Evolutionary conservation across 164 flowering plant genomes (phyloP).

Genomic region (Magnolia officinalis): DNA sequence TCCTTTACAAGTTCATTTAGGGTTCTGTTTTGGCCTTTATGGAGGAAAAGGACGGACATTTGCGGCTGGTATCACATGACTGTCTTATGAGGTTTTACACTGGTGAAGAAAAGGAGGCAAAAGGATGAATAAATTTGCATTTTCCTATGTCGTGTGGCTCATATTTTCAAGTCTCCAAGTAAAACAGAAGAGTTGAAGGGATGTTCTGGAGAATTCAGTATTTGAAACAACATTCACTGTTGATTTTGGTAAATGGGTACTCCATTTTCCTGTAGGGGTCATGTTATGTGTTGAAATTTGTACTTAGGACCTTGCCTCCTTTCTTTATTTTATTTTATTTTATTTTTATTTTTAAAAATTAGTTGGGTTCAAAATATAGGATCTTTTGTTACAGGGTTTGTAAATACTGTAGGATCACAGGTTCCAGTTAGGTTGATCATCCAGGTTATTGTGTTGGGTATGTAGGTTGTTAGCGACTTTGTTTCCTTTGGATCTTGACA

Average conservation of each 20-base stretch:
- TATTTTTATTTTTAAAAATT: not conserved
- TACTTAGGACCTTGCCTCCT: too few relatives aligned
- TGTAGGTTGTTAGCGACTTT: not conserved
- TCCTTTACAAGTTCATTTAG: conserved; percentile 16
- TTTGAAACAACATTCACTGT: not conserved
- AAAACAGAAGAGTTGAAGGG: not conserved
- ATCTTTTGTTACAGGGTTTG: conserved; percentile 21
- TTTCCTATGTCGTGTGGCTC: not conserved
- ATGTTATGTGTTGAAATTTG: not conserved
- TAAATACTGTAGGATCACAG: conserved; percentile 28
- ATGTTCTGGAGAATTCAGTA: not conserved
- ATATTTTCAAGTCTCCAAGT: not conserved
- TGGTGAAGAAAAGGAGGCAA: not conserved
- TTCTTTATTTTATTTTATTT: not conserved
- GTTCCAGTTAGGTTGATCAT: not conserved
- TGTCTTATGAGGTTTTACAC: not conserved
- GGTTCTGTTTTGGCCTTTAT: conserved; percentile 9
- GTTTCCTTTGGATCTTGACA: not conserved
- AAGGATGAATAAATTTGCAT: not conserved
- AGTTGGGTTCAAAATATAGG: conserved; percentile 7
- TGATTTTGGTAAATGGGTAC: not conserved
- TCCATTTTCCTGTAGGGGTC: not conserved
- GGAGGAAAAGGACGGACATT: conserved; percentile 10
- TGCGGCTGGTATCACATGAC: not conserved
- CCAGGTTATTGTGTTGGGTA: conserved; percentile 1